Evolutionary conservation across 805 yeast species (phyloP), one percentile per base, ranked within the genome.

Genomic region (Zygoascus bituminiphila): DNA sequence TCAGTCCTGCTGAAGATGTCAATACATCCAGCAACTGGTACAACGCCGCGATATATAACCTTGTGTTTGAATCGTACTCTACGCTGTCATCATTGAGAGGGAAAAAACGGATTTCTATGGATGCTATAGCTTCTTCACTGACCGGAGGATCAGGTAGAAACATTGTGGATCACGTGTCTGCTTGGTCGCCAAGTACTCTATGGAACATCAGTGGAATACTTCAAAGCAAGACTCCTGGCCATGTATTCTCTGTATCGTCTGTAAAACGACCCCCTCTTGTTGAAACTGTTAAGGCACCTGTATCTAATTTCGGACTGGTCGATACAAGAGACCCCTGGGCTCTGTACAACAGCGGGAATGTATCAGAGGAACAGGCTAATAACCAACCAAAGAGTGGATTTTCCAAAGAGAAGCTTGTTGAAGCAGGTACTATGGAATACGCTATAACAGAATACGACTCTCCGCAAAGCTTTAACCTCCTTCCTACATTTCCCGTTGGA

Each of bases 21-120:
- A 59, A 62, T n/a, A 7, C 51, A 0, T 22, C 48, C 14, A 66
- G 66, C 49, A 45, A 58, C 15, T 80, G 84, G 84, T 69, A 74
- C 29, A 52, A 61, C 4, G 62, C 72, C 0, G 62, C 71, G 8
- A 51, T 69, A 37, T 66, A 71, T 49, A 51, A 67, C 43, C 51
- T 73, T 25, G 64, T 66, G 24, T 68, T 73, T 62, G 86, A 79
- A 55, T 54, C 77, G 29, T 58, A 70, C 24, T 70, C 71, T 52
- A 48, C 70, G 1, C 50, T 75, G 23, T 65, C 69, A n/a, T 57
- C 73, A 45, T 72, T 75, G 44, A 59, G 68, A 9, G 20, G 6
- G n/a, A 14, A 29, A n/a, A 57, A 66, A 4, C 46, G 64, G 3
- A 50, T 56, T 2, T 51, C 65, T 1, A 76, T 82, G 77, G 62